Evolutionary conservation across 2,329 filamentous ascomycete species (phyloP), one percentile per base, ranked within the genome.

Genomic region (Fusarium nelsonii): DNA sequence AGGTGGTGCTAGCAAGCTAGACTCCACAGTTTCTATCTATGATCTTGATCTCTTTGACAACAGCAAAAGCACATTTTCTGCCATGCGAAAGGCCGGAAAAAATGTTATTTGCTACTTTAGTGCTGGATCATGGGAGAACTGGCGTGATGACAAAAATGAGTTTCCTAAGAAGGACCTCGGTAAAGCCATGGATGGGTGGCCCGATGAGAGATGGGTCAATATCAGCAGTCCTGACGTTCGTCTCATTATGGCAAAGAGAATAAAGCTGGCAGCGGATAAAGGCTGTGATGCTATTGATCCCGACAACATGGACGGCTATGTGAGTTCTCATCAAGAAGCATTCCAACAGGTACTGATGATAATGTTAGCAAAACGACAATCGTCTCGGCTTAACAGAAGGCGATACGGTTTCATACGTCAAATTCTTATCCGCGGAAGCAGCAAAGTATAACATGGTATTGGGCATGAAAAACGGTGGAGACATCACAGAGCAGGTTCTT

Each of bases 101-200:
- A 88, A 85, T 56, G 85, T 92, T 41, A 89, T 93, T 54, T 93
- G 91, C 80, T 93, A 93, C 78, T 93, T 93, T 79, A 90, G 87
- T 40, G 90, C 89, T 0, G 91, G 91, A 0, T 89, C 86, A 1
- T 91, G 85, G 69, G 91, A 93, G 76, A 76, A 87, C 36, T 87
- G 84, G 80, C 83, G 90, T 2, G 77, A 82, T 0, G 91, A 92
- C 71, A 80, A 82, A 12, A 71, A 71, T n/a, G 69, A 85, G 1
- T 92, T 92, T 71, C 72, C 79, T 2, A 63, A 80, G 1, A 76
- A 78, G 0, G 90, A 92, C 65, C 76, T 88, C n/a, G 91, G 90
- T 12, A 82, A 83, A 3, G 76, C 78, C 2, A 78, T 92, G 11
- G 81, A 86, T 12, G 89, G 86, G 5, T 93, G 91, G 90, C 82